phyloP scores from a whole-genome alignment of 352 stramenopile species.

The Globisporangium recalcitrans region DNA sequence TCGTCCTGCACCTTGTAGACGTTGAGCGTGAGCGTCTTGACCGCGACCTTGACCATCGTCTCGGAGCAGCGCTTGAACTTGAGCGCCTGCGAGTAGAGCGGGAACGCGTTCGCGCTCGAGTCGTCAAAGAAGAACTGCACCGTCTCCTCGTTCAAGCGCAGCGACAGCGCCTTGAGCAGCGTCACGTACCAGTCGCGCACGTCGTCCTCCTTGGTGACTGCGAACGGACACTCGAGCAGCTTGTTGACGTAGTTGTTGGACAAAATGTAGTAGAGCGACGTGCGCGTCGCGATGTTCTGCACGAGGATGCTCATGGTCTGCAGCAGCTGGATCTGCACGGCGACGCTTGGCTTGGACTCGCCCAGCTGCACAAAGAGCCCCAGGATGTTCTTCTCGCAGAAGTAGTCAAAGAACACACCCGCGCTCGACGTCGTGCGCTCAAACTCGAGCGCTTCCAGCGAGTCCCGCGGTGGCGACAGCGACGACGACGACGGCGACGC shows the following conservation, averaged over 20 bases:
- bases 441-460: slow-evolving; percentile 21
- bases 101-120: slow-evolving; percentile 44
- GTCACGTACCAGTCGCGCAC: slow-evolving; percentile 88
- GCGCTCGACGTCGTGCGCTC: slow-evolving; percentile 22
- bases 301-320: slow-evolving; percentile 91
- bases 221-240: slow-evolving; percentile 81
- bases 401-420: slow-evolving; percentile 93
- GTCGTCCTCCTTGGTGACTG: slow-evolving; percentile 66
- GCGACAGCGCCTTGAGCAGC: slow-evolving; percentile 82
- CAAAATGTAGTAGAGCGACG: slow-evolving; percentile 93
- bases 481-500: neutral
- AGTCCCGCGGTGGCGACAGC: neutral
- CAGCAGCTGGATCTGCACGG: slow-evolving; percentile 91
- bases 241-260: slow-evolving; percentile 95
- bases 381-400: slow-evolving; percentile 95
- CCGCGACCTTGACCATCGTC: slow-evolving; percentile 81
- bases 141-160: slow-evolving; percentile 82
- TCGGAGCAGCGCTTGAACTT: slow-evolving; percentile 66
- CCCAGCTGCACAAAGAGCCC: slow-evolving; percentile 86
- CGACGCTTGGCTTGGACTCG: slow-evolving; percentile 35
- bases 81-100: slow-evolving; percentile 70
- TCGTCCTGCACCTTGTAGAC: slow-evolving; percentile 75
- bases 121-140: slow-evolving; percentile 87
- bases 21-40: slow-evolving; percentile 87
- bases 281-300: slow-evolving; percentile 85